Percentiles rank a stretch among this genome's conserved stretches.
Evolutionary conservation across 768 basidiomycete species (phyloP).

Genomic region (Chiua virens): DNA sequence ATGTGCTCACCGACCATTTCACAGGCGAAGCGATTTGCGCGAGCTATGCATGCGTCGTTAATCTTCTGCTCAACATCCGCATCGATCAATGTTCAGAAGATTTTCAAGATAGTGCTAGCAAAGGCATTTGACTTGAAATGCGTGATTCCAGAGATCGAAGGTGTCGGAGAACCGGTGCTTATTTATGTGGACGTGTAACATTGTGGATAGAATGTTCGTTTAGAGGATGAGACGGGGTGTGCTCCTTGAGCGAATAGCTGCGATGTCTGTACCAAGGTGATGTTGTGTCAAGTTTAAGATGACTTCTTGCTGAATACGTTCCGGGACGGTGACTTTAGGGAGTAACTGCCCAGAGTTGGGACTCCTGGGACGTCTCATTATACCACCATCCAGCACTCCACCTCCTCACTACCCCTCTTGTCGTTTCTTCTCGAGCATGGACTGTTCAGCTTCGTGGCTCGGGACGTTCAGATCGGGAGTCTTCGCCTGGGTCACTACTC

Average conservation of each 20-base stretch:
- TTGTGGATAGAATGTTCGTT: slow-evolving; percentile 27
- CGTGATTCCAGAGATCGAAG: slow-evolving; percentile 96
- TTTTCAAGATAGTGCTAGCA: slow-evolving; percentile 96
- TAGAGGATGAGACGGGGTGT: slow-evolving; percentile 18
- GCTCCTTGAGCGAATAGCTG: slow-evolving; percentile 10
- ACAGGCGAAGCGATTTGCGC: slow-evolving; percentile 95
- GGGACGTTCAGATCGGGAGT: slow-evolving; percentile 19
- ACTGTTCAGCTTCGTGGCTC: slow-evolving; percentile 15
- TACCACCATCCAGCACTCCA: slow-evolving; percentile 14
- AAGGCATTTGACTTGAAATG: slow-evolving; percentile 99
- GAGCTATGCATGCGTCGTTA: slow-evolving; percentile 99
- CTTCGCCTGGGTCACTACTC: slow-evolving; percentile 14
- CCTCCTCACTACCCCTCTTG: slow-evolving; percentile 8
- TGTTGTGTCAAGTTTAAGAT: slow-evolving; percentile 23
- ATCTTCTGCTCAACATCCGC: slow-evolving; percentile 99
- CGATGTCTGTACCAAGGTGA: slow-evolving; percentile 27
- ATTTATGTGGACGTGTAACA: slow-evolving; percentile 77
- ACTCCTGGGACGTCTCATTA: slow-evolving; percentile 20
- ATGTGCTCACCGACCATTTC: slow-evolving; percentile 6
- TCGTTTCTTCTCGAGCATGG: slow-evolving; percentile 15
- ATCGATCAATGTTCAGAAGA: slow-evolving; percentile 99
- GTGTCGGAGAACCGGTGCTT: slow-evolving; percentile 92
- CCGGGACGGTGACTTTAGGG: slow-evolving; percentile 14
- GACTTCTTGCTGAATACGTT: slow-evolving; percentile 18
- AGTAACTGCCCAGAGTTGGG: slow-evolving; percentile 11